phyloP scores from a whole-genome alignment of 768 basidiomycete species.

The Leccinum aurantiacum region DNA sequence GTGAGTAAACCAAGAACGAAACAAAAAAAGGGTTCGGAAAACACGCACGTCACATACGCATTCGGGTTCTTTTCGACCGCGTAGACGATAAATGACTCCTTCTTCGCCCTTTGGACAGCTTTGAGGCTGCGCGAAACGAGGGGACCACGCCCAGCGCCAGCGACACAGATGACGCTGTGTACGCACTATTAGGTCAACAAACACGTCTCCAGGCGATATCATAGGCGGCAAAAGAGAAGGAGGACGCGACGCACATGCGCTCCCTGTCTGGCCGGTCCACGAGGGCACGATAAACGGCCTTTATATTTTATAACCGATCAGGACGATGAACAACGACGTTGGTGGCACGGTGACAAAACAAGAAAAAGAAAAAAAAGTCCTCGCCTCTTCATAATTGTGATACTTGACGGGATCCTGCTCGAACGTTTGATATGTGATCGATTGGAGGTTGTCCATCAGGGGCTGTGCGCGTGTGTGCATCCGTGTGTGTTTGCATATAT shows the following conservation, averaged over 20 bases:
- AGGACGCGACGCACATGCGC: conserved; percentile 55
- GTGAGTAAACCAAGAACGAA: conserved; percentile 13
- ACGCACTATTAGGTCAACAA: conserved; percentile 17
- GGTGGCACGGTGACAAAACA: conserved; percentile 8
- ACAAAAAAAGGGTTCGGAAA: conserved; percentile 8
- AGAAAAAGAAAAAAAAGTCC: conserved; percentile 1
- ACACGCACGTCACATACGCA: conserved; percentile 87
- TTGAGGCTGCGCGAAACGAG: conserved; percentile 81
- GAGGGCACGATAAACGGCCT: conserved; percentile 84
- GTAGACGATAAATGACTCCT: conserved; percentile 63
- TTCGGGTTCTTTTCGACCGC: conserved; percentile 97
- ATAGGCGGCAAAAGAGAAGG: background rate
- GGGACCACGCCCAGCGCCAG: conserved; percentile 94
- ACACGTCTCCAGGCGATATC: conserved; percentile 2
- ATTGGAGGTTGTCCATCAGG: conserved; percentile 95
- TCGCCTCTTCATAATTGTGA: conserved; percentile 88
- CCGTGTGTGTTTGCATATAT: background rate
- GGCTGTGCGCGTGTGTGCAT: conserved; percentile 56
- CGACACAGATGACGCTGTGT: conserved; percentile 79
- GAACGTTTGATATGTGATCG: conserved; percentile 95
- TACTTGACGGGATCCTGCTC: conserved; percentile 99
- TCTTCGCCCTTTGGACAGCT: conserved; percentile 67
- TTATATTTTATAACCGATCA: conserved; percentile 8
- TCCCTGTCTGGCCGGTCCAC: conserved; percentile 61
- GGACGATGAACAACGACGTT: conserved; percentile 1